A percentile compares a stretch with the other conserved stretches of the same genome.
These are phyloP conservation scores for Nannochloropsis granulata DNA, from an alignment of 108 stramenopile genomes.

Conservation along the genomic window DNA sequence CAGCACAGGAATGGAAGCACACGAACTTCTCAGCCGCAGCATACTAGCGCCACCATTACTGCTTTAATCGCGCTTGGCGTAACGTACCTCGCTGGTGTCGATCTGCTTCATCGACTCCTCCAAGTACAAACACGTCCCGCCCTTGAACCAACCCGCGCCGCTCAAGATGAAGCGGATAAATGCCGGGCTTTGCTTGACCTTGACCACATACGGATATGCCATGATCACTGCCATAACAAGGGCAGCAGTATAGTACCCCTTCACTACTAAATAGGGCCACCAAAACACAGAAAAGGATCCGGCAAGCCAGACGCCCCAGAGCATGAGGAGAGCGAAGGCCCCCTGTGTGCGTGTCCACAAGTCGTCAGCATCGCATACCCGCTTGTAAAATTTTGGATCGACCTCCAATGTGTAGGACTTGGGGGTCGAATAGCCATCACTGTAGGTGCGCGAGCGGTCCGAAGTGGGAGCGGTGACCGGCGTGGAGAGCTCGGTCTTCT, in stretches of 20 bases:
- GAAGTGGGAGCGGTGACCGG: background rate
- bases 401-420: background rate
- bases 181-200: background rate
- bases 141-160: background rate
- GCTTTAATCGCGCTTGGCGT: no score
- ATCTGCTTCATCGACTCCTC: background rate
- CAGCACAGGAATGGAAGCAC: no score
- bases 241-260: background rate
- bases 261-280: background rate
- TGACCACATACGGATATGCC: background rate
- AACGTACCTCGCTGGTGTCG: background rate
- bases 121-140: background rate
- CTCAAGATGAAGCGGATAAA: background rate
- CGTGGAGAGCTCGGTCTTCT: background rate
- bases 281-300: background rate
- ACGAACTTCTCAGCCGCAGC: no score
- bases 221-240: background rate
- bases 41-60: no score
- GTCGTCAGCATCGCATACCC: background rate
- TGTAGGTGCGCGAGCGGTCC: background rate
- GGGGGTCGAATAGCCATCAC: background rate
- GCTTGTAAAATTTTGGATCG: background rate
- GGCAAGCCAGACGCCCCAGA: background rate
- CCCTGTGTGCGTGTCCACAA: background rate
- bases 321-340: background rate